These are phyloP conservation scores for Tricholoma flavovirens DNA, from an alignment of 768 basidiomycete genomes.

Conservation along the genomic window DNA sequence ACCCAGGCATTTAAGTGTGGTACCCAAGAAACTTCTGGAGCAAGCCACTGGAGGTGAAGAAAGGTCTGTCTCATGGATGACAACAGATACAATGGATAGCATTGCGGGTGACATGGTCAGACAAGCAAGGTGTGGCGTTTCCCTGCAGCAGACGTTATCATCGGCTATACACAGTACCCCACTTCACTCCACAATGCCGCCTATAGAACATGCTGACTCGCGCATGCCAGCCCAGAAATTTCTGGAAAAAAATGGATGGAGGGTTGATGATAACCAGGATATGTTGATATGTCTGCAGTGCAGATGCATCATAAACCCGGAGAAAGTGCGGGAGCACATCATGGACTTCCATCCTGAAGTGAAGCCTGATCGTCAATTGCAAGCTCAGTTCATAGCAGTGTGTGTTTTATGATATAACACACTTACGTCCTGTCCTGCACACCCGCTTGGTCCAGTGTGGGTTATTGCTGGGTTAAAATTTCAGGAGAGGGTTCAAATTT, in stretches of 20 bases:
- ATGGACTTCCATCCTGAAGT: background rate
- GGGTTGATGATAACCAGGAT: background rate
- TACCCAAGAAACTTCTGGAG: no score
- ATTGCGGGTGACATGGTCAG: background rate
- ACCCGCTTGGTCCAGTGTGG: background rate
- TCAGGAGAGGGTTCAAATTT: background rate
- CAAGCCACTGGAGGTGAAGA: no score
- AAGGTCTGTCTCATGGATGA: background rate
- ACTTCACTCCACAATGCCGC: background rate
- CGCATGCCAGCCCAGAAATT: background rate
- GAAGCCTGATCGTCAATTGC: background rate
- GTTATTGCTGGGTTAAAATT: background rate
- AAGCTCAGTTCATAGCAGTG: background rate
- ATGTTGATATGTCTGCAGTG: background rate
- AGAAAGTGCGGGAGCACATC: background rate
- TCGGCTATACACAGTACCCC: background rate
- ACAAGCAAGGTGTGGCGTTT: background rate
- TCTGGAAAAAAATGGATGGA: background rate
- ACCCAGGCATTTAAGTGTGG: no score
- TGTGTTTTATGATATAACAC: background rate
- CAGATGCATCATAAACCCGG: background rate
- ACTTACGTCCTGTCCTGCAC: background rate
- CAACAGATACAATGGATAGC: background rate
- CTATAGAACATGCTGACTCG: background rate
- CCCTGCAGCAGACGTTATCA: background rate